Percentiles rank a stretch among this genome's conserved stretches.
Conservation (phyloP, 2,329 filamentous ascomycete species). For the Tolypocladium inflatum region DNA sequence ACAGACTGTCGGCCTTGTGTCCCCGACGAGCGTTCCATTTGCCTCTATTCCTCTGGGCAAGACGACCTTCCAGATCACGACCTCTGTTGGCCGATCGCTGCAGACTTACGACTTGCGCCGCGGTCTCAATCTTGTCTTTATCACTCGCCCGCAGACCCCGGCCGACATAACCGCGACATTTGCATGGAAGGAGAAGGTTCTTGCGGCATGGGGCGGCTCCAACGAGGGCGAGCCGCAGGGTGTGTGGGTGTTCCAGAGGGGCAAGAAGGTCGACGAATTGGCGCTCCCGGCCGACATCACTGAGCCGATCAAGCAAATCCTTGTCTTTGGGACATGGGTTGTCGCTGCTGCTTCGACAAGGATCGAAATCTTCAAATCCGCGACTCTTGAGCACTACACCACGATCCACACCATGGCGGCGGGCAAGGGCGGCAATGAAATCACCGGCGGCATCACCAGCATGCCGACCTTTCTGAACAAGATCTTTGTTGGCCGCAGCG, state of each 20-base stretch:
- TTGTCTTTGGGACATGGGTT: constrained; percentile 87
- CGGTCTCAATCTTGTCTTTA: constrained; percentile 85
- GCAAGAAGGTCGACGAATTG: constrained; percentile 72
- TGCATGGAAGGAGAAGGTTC: constrained; percentile 78
- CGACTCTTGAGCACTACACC: constrained; percentile 81
- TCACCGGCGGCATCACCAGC: constrained; percentile 71
- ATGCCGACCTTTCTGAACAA: constrained; percentile 98
- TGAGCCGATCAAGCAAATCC: constrained; percentile 66
- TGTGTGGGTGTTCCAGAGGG: constrained; percentile 86
- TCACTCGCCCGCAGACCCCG: constrained; percentile 85
- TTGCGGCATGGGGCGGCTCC: constrained; percentile 78
- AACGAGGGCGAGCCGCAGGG: constrained; percentile 47
- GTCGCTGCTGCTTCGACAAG: constrained; percentile 66
- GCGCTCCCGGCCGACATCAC: constrained; percentile 54
- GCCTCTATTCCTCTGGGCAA: constrained; percentile 83
- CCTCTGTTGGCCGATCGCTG: constrained; percentile 78
- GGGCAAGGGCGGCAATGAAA: constrained; percentile 50
- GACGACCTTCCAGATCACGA: constrained; percentile 94
- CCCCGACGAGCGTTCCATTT: constrained; percentile 83
- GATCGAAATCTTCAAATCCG: constrained; percentile 83
- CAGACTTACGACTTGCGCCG: constrained; percentile 93
- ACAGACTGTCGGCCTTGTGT: constrained; percentile 87
- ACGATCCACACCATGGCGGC: constrained; percentile 56
- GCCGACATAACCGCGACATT: constrained; percentile 75
- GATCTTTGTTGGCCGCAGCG: constrained; percentile 76